phyloP scores from a whole-genome alignment of 306 rosid species.

The Inga leiocalycina region DNA sequence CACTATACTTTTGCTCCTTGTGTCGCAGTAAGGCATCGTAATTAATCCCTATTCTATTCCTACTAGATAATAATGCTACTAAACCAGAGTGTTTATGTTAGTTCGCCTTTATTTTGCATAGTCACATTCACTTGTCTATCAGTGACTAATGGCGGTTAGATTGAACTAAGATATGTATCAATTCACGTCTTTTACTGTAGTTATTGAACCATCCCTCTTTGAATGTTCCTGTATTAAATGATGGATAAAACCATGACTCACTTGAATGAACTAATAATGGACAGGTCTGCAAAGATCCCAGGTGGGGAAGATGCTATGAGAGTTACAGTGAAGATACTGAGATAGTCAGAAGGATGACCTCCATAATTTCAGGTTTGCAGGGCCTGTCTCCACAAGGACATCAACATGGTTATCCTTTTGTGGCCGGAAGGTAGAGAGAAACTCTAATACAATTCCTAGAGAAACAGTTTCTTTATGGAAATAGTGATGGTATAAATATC shows the following conservation, averaged over 20 bases:
- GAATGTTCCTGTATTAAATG: slow-evolving; percentile 8
- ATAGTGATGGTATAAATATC: slow-evolving; percentile 8
- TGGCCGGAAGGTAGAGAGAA: slow-evolving; percentile 76
- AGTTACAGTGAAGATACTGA: slow-evolving; percentile 84
- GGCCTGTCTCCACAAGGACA: slow-evolving; percentile 78
- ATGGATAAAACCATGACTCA: slow-evolving; percentile 25
- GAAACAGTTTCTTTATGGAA: not conserved
- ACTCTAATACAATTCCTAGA: not conserved
- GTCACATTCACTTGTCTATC: not conserved
- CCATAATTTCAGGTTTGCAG: slow-evolving; percentile 83
- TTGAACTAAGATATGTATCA: not conserved
- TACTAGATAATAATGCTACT: not conserved
- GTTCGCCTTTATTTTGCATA: slow-evolving; percentile 2
- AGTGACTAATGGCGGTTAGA: slow-evolving; percentile 1
- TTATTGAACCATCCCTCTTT: not conserved
- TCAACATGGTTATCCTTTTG: slow-evolving; percentile 73
- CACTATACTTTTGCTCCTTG: slow-evolving; percentile 79
- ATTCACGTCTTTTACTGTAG: not conserved
- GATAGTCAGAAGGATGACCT: slow-evolving; percentile 75
- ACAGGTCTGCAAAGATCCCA: slow-evolving; percentile 88
- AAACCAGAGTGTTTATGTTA: not conserved
- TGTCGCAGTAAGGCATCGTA: slow-evolving; percentile 71
- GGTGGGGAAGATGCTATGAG: slow-evolving; percentile 96
- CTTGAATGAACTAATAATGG: slow-evolving; percentile 19
- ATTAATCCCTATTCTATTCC: slow-evolving; percentile 3